A percentile compares a stretch with the other conserved stretches of the same genome.
phyloP scores from a whole-genome alignment of 2,329 filamentous ascomycete species.

The Magnaporthiopsis rhizophila region DNA sequence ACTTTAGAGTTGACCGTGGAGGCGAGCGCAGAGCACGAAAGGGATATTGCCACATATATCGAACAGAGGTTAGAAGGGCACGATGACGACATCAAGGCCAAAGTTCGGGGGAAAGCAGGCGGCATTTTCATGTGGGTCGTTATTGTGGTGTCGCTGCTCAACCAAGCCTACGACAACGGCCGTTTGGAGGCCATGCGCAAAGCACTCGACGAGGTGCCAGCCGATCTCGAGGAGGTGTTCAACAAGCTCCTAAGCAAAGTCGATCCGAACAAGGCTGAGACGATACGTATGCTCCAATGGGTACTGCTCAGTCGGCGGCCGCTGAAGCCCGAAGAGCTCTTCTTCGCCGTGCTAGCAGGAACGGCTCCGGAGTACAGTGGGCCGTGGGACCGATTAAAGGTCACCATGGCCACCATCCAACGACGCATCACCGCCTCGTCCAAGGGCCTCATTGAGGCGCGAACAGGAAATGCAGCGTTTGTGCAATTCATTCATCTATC shows the following conservation, averaged over 20 bases:
- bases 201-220: slow-evolving; percentile 26
- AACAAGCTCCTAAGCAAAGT: slow-evolving; percentile 42
- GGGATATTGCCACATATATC: slow-evolving; percentile 24
- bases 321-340: slow-evolving; percentile 34
- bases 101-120: slow-evolving; percentile 18
- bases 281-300: slow-evolving; percentile 42
- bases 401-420: slow-evolving; percentile 16
- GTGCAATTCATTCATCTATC: slow-evolving; percentile 47
- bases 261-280: slow-evolving; percentile 24
- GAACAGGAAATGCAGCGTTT: slow-evolving; percentile 22
- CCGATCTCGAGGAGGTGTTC: slow-evolving; percentile 39
- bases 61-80: slow-evolving; percentile 17
- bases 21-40: slow-evolving; percentile 21
- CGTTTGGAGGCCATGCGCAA: slow-evolving; percentile 17
- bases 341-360: slow-evolving; percentile 28
- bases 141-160: slow-evolving; percentile 27
- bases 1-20: slow-evolving; percentile 15
- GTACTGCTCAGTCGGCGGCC: slow-evolving; percentile 41
- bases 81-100: slow-evolving; percentile 23
- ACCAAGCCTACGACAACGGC: slow-evolving; percentile 22
- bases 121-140: slow-evolving; percentile 30
- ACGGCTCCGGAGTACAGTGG: slow-evolving; percentile 6
- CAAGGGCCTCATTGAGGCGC: slow-evolving; percentile 40
- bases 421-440: slow-evolving; percentile 33
- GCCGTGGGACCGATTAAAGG: slow-evolving; percentile 11